These are phyloP conservation scores for Aureobasidium vineae DNA, from an alignment of 2,329 filamentous ascomycete species.

Conservation along the genomic window DNA sequence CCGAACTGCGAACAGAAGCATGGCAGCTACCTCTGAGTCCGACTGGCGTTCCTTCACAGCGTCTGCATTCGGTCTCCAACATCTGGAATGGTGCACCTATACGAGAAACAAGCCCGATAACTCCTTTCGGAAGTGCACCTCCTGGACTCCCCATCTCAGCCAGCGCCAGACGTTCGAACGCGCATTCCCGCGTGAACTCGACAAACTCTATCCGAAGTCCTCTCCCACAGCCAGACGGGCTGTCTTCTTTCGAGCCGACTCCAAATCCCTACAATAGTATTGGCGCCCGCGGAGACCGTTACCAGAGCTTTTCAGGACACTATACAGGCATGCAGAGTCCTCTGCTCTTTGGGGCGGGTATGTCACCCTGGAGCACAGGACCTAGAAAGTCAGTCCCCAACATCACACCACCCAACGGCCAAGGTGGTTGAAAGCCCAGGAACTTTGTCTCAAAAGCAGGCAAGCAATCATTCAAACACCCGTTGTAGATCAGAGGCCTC, in stretches of 20 bases:
- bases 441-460: not conserved
- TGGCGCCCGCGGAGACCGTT: conserved; percentile 8
- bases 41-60: conserved; percentile 27
- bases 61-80: conserved; percentile 35
- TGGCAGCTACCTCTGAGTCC: conserved; percentile 14
- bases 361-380: conserved; percentile 41
- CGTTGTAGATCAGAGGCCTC: not conserved
- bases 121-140: conserved; percentile 2
- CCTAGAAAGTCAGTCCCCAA: conserved; percentile 26
- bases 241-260: conserved; percentile 29
- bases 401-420: conserved; percentile 29
- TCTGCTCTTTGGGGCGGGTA: conserved; percentile 43
- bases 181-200: conserved; percentile 47
- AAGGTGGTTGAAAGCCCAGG: conserved; percentile 15
- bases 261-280: conserved; percentile 31
- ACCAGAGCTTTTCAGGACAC: conserved; percentile 32
- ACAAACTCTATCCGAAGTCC: conserved; percentile 43
- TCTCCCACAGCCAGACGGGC: conserved; percentile 22
- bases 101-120: conserved; percentile 17
- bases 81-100: conserved; percentile 33
- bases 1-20: conserved; percentile 20
- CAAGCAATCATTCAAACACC: not conserved
- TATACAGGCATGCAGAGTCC: conserved; percentile 42
- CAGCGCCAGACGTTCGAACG: conserved; percentile 18
- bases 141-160: not conserved